Percentiles rank a stretch among this genome's conserved stretches.
These are phyloP conservation scores for Leccinum fallax DNA, from an alignment of 1,284 basidiomycete species.

Conservation along the genomic window DNA sequence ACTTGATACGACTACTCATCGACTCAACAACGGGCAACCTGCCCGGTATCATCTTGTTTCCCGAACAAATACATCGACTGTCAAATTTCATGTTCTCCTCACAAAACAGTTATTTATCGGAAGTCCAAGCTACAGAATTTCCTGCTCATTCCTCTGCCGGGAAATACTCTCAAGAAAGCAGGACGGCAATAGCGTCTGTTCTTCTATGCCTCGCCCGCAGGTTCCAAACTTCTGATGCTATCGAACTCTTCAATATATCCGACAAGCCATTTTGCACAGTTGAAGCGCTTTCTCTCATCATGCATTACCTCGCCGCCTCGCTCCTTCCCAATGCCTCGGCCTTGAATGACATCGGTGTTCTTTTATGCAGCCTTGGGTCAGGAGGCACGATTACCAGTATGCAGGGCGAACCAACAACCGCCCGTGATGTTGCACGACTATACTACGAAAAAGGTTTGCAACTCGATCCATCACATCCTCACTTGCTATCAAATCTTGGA, in stretches of 20 bases:
- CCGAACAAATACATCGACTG: conserved; percentile 43
- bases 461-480: conserved; percentile 57
- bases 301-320: conserved; percentile 61
- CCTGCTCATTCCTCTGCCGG: conserved; percentile 25
- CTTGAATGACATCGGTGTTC: conserved; percentile 64
- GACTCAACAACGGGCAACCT: conserved; percentile 40
- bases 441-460: conserved; percentile 59
- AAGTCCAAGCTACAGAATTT: conserved; percentile 32
- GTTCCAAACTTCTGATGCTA: conserved; percentile 41
- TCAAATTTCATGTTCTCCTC: conserved; percentile 41
- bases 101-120: conserved; percentile 41
- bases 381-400: conserved; percentile 24
- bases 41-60: conserved; percentile 48
- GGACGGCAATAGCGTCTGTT: conserved; percentile 52
- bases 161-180: conserved; percentile 28
- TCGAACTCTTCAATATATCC: conserved; percentile 30
- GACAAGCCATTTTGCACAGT: conserved; percentile 45
- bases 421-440: conserved; percentile 47
- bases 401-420: conserved; percentile 23
- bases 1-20: conserved; percentile 36
- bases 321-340: conserved; percentile 56
- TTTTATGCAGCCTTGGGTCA: conserved; percentile 50
- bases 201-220: conserved; percentile 59
- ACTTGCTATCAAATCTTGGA: conserved; percentile 62
- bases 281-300: conserved; percentile 49